Evolutionary conservation across 805 yeast genomes (phyloP).

Genomic region (Wickerhamiella slavikovae): DNA sequence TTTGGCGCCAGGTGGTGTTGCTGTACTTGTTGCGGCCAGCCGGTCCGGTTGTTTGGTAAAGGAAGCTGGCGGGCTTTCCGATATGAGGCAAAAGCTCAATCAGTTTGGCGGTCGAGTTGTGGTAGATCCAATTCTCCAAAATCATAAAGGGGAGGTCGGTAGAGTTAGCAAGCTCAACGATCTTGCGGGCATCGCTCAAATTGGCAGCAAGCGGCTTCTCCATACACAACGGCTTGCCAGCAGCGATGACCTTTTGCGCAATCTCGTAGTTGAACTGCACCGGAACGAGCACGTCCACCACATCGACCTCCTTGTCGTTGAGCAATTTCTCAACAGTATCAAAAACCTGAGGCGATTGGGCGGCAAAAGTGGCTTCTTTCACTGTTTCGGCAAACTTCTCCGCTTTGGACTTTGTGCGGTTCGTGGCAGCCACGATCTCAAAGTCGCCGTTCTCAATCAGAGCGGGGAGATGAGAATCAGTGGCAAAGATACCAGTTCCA

Average conservation of each 20-base stretch:
- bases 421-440: conserved; percentile 49
- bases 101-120: conserved; percentile 34
- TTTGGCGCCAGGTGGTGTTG: conserved; percentile 65
- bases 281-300: conserved; percentile 77
- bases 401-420: conserved; percentile 73
- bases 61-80: conserved; percentile 31
- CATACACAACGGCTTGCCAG: conserved; percentile 58
- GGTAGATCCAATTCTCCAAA: conserved; percentile 74
- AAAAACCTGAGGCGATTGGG: conserved; percentile 31
- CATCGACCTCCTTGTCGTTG: conserved; percentile 44
- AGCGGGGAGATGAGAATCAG: conserved; percentile 63
- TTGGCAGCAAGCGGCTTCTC: conserved; percentile 91
- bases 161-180: conserved; percentile 42
- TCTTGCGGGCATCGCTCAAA: conserved; percentile 56
- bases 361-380: conserved; percentile 22
- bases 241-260: conserved; percentile 46
- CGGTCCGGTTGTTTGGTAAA: conserved; percentile 27
- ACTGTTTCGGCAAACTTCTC: conserved; percentile 52
- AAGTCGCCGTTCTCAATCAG: conserved; percentile 27
- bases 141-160: conserved; percentile 52
- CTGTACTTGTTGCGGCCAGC: conserved; percentile 29
- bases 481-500: conserved; percentile 46
- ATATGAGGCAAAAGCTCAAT: conserved; percentile 43
- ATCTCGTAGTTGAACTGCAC: conserved; percentile 56
- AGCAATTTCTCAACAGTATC: conserved; percentile 45